Evolutionary conservation across 139 green algal species (phyloP).

Genomic region (Tetraselmis striata): DNA sequence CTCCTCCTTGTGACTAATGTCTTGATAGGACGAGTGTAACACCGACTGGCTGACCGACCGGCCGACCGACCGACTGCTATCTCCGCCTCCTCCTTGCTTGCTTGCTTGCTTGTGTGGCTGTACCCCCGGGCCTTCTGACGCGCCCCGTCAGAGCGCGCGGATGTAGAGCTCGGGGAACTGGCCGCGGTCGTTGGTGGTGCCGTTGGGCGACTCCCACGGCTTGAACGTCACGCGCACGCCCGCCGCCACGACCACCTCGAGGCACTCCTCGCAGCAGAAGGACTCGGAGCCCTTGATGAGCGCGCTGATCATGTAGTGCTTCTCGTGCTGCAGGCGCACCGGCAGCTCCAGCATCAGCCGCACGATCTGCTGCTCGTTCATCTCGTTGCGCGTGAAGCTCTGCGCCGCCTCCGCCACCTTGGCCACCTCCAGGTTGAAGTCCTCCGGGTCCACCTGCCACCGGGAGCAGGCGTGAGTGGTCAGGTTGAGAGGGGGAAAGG

Average conservation of each 20-base stretch:
- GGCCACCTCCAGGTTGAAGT: conserved; percentile 20
- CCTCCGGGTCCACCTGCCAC: conserved; percentile 5
- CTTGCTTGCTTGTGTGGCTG: no score
- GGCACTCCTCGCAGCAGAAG: conserved; percentile 67
- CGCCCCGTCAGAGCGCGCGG: not conserved
- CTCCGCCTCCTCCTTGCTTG: no score
- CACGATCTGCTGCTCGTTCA: conserved; percentile 44
- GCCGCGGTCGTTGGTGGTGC: conserved; percentile 43
- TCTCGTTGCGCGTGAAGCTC: conserved; percentile 46
- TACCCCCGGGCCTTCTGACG: no score
- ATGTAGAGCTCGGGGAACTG: conserved; percentile 70
- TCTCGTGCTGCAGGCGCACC: conserved; percentile 25
- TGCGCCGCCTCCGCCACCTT: conserved; percentile 33
- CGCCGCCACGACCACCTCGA: conserved; percentile 49
- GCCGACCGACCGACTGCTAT: no score
- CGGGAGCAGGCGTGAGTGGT: no score
- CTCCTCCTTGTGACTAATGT: no score
- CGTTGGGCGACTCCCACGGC: conserved; percentile 56
- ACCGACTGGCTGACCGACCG: no score
- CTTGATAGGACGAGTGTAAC: no score
- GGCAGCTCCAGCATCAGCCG: conserved; percentile 43
- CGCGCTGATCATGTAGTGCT: conserved; percentile 58
- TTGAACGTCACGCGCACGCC: conserved; percentile 40
- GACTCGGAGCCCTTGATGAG: conserved; percentile 60
- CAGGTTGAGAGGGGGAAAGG: no score